phyloP scores from a whole-genome alignment of 2,329 filamentous ascomycete species.

The Capronia epimyces region DNA sequence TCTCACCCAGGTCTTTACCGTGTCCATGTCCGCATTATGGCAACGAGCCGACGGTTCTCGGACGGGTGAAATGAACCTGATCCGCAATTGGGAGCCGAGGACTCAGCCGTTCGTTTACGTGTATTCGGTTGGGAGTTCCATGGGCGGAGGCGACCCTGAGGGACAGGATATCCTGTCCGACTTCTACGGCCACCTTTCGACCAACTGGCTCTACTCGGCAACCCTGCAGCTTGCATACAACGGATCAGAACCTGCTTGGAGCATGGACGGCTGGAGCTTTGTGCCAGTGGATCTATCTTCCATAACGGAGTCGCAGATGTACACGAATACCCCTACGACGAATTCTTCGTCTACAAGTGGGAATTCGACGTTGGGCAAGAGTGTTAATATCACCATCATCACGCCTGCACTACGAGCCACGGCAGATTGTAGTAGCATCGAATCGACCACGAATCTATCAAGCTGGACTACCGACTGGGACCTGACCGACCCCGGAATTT shows the following conservation, averaged over 20 bases:
- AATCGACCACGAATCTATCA: conserved; percentile 4
- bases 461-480: conserved; percentile 9
- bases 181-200: conserved; percentile 21
- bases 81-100: conserved; percentile 4
- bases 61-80: not conserved
- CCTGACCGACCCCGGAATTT: conserved; percentile 5
- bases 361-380: not conserved
- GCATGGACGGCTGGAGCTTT: conserved; percentile 29
- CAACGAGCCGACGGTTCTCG: conserved; percentile 8
- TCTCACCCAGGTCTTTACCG: conserved; percentile 7
- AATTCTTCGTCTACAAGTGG: not conserved
- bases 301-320: not conserved
- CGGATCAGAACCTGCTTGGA: conserved; percentile 26
- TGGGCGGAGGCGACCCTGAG: not conserved
- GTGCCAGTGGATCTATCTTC: conserved; percentile 21
- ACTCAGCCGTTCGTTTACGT: conserved; percentile 7
- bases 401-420: conserved; percentile 11
- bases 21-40: conserved; percentile 12
- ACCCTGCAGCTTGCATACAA: conserved; percentile 25
- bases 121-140: not conserved
- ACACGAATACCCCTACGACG: not conserved
- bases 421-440: conserved; percentile 4
- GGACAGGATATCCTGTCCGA: not conserved
- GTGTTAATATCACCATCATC: conserved; percentile 11
- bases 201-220: conserved; percentile 29